Base-by-base conservation (phyloP, 108 stramenopile genomes). In the Cyclotella sp. region DNA sequence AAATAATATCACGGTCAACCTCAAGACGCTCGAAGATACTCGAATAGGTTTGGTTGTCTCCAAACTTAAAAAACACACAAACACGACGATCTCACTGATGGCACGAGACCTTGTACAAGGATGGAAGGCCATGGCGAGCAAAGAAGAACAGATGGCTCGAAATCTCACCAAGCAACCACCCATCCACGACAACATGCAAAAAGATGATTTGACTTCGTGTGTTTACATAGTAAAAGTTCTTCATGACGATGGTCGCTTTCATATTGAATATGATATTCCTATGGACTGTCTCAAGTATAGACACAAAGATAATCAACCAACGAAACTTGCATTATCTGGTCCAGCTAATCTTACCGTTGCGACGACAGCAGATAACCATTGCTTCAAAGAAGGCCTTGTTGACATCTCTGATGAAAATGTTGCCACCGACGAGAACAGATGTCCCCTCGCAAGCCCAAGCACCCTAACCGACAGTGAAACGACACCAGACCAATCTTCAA, bases 211-310 rank as follows among this genome's bases (percentile, higher is more conserved):
- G 9, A 3, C 3, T 49, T 7, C 47, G 3, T 49, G 3, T 39
- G 12, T 39, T 3, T 61, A 61, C 60, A 61, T 30, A n/a, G 30
- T 61, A 15, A 61, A 61, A 39, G 60, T 61, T 1, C 29, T 30
- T 12, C 60, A 39, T 39, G 60, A n/a, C 14, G 60, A 61, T 61
- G 34, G 29, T 15, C 18, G 19, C 30, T 61, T 61, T 61, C 60
- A 61, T 39, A 34, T 61, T 24, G 55, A 55, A 24, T 5, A 55
- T n/a, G 24, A 55, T 55, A 8, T 55, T 1, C 5, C 55, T 6
- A 12, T 24, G 22, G 24, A 55, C 24, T 21, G 24, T 55, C 5
- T 55, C 55, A 55, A 26, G 24, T 55, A 55, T 49, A 16, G 47
- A 49, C 47, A 49, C 9, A 9, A 49, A 1, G n/a, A 49, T n/a